These are phyloP conservation scores for Nakataea oryzae DNA, from an alignment of 2,329 filamentous ascomycete species.

Conservation along the genomic window DNA sequence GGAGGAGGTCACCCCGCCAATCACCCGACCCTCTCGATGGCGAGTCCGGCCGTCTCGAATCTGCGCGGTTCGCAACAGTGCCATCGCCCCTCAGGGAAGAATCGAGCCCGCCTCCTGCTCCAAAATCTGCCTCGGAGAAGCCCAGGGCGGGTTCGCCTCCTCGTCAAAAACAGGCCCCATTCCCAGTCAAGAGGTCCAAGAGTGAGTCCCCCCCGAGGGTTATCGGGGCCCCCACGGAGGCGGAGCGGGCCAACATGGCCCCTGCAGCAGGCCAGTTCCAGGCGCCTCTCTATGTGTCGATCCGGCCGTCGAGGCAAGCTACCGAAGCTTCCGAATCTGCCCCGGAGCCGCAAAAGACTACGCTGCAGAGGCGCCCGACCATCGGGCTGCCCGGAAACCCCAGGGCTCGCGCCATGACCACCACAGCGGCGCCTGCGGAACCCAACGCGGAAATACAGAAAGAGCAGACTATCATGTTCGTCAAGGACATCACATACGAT, in stretches of 20 bases:
- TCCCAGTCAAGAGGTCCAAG: background rate
- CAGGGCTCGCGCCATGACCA: slow-evolving; percentile 16
- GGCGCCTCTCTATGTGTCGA: slow-evolving; percentile 6
- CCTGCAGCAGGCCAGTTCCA: slow-evolving; percentile 3
- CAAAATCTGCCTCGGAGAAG: background rate
- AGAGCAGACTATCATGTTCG: slow-evolving; percentile 41
- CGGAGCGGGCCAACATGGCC: background rate
- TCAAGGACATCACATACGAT: slow-evolving; percentile 46
- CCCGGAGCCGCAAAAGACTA: slow-evolving; percentile 23
- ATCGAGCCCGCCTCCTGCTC: background rate
- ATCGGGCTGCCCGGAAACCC: slow-evolving; percentile 39
- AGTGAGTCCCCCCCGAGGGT: slow-evolving; percentile 1
- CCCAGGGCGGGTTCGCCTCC: background rate
- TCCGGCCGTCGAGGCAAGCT: slow-evolving; percentile 20
- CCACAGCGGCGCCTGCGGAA: slow-evolving; percentile 6
- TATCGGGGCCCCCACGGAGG: background rate
- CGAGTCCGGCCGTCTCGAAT: background rate
- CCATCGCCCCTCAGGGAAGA: background rate
- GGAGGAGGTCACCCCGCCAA: slow-evolving; percentile 39
- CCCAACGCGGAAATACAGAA: slow-evolving; percentile 9
- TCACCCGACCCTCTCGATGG: slow-evolving; percentile 6
- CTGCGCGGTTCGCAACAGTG: background rate
- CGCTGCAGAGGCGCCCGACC: slow-evolving; percentile 31
- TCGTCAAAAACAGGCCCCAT: background rate
- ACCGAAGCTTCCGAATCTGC: slow-evolving; percentile 17